Conservation (phyloP, 306 rosid species). For the Glycyrrhiza uralensis region DNA sequence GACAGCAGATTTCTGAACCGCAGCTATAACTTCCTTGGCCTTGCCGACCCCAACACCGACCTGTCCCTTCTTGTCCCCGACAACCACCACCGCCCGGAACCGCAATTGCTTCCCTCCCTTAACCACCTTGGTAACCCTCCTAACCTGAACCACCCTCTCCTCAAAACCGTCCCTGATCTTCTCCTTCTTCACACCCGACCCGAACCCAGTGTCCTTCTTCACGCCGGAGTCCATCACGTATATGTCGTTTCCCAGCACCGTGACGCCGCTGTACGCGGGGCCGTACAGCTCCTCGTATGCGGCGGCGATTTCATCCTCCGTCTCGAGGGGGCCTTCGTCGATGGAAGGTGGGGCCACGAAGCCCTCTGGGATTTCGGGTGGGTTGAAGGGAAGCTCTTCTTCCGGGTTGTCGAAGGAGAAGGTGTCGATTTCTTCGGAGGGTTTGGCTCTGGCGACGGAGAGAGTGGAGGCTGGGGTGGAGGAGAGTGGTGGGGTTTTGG, state of each 20-base stretch:
- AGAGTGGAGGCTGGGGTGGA: background rate
- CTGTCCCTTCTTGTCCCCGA: constrained; percentile 85
- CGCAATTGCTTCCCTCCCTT: constrained; percentile 90
- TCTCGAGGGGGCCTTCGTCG: constrained; percentile 67
- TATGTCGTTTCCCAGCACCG: constrained; percentile 65
- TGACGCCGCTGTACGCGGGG: constrained; percentile 71
- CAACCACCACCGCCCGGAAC: constrained; percentile 79
- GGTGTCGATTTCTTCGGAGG: constrained; percentile 60
- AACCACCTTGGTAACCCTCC: constrained; percentile 94
- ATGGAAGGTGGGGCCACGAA: constrained; percentile 61
- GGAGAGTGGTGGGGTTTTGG: constrained; percentile 9
- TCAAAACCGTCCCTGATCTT: constrained; percentile 82
- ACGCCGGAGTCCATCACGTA: constrained; percentile 67
- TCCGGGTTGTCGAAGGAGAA: constrained; percentile 66
- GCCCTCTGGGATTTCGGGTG: constrained; percentile 76
- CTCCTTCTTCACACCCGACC: constrained; percentile 62
- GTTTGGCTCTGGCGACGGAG: constrained; percentile 20
- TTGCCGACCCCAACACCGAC: constrained; percentile 61
- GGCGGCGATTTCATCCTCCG: constrained; percentile 72
- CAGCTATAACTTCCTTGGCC: constrained; percentile 32
- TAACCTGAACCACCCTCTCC: constrained; percentile 86
- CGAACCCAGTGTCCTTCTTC: constrained; percentile 48
- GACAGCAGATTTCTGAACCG: constrained; percentile 29
- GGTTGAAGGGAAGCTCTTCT: constrained; percentile 46
- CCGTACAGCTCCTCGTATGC: constrained; percentile 89